These are phyloP conservation scores for Schwanniomyces yamadae DNA, from an alignment of 805 yeast genomes.

Conservation along the genomic window DNA sequence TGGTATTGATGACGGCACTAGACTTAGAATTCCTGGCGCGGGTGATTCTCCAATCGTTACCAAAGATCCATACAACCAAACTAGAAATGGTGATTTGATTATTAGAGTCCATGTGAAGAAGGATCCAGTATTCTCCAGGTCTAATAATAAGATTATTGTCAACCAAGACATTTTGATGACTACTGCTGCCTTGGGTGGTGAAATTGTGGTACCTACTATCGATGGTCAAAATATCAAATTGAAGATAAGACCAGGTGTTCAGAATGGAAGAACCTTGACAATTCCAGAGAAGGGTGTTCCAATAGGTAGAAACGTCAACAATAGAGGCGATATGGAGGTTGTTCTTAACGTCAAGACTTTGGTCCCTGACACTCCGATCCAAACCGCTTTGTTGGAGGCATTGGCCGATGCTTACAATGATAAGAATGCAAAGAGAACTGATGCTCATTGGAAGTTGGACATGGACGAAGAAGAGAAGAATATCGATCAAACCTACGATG, in stretches of 20 bases:
- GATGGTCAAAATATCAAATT: conserved; percentile 75
- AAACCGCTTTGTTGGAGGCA: conserved; percentile 87
- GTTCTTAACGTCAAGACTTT: conserved; percentile 67
- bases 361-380: conserved; percentile 78
- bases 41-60: conserved; percentile 87
- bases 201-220: conserved; percentile 84
- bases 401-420: conserved; percentile 90
- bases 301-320: conserved; percentile 44
- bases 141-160: conserved; percentile 64
- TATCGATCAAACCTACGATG: conserved; percentile 26
- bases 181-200: conserved; percentile 96
- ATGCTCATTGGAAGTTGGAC: conserved; percentile 40
- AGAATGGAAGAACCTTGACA: conserved; percentile 66
- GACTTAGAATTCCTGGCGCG: conserved; percentile 79
- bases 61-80: conserved; percentile 63
- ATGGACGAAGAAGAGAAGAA: conserved; percentile 23
- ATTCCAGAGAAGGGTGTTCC: conserved; percentile 92
- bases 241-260: conserved; percentile 83
- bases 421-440: conserved; percentile 68
- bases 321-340: conserved; percentile 81
- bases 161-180: conserved; percentile 80
- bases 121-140: conserved; percentile 69
- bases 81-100: conserved; percentile 83
- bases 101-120: conserved; percentile 76
- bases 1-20: conserved; percentile 84